Base-by-base conservation (phyloP, 768 basidiomycete genomes). In the Psilocybe azurescens region DNA sequence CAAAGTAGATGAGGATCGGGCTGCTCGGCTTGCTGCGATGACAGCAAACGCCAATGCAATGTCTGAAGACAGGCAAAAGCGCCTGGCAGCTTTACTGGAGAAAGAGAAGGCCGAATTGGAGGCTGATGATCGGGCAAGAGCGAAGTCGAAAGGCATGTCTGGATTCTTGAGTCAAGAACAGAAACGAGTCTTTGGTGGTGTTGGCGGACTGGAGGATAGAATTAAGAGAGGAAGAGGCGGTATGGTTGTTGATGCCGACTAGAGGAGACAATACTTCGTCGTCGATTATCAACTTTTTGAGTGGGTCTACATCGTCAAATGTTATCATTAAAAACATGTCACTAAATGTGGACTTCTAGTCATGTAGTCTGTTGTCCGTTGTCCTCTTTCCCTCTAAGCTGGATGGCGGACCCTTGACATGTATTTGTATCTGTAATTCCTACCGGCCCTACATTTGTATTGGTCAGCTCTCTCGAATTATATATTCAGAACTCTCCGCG, bases 1-100 rank as follows among this genome's bases (percentile, higher is more conserved):
- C 41, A 63, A 72, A 53, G 61, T 67, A 55, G 71, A 75, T 7
- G 80, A 83, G 1, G 90, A 89, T 30, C 89, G 95, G 36, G 88
- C 89, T 3, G 91, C 92, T 29, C 89, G 93, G n/a, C 80, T 99
- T 30, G 96, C 94, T 0, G 91, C 94, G 4, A 99, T 99, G 97
- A 77, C 89, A 24, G 76, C 83, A 1, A 86, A 89, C 61, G 97
- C 97, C 1, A 73, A 79, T n/a, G 73, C 75, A 7, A 81, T 94
- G 78, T 83, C 86, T 50, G 73, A 74, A 0, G 88, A 94, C 49
- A 87, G 96, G 28, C 86, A 90, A 62, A 85, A 88, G 64, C 86
- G 91, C 20, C 78, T 99, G 9, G 80, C 86, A 3, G 78, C 80
- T 16, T 72, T 94, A 58, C 77, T 94, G 29, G 88, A 87, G 72